Conservation (phyloP, 2,329 filamentous ascomycete species). For the Aaosphaeria arxii region DNA sequence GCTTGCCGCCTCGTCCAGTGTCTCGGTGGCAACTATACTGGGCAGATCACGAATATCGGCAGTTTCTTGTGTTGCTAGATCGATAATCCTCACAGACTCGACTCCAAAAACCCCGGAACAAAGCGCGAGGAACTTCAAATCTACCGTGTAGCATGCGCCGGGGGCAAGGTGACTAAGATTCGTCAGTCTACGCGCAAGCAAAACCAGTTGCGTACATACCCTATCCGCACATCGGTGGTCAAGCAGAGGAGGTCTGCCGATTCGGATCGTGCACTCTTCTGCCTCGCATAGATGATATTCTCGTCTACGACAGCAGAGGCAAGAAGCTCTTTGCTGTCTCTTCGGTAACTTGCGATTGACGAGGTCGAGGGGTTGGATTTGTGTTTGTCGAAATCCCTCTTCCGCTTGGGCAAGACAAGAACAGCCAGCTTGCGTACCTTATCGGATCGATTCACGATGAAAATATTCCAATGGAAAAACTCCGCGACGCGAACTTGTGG, state of each 20-base stretch:
- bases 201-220: slow-evolving; percentile 43
- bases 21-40: slow-evolving; percentile 52
- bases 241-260: slow-evolving; percentile 69
- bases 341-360: slow-evolving; percentile 31
- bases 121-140: slow-evolving; percentile 69
- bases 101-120: slow-evolving; percentile 64
- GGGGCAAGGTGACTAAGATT: slow-evolving; percentile 61
- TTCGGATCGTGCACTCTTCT: slow-evolving; percentile 63
- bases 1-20: too few species aligned
- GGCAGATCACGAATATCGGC: slow-evolving; percentile 75
- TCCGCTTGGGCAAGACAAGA: slow-evolving; percentile 63
- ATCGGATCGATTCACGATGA: slow-evolving; percentile 69
- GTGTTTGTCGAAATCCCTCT: slow-evolving; percentile 48
- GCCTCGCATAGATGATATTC: slow-evolving; percentile 68
- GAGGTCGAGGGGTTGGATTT: slow-evolving; percentile 42
- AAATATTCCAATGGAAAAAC: slow-evolving; percentile 69
- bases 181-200: too few species aligned
- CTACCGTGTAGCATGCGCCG: slow-evolving; percentile 69
- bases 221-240: slow-evolving; percentile 70
- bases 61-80: slow-evolving; percentile 71
- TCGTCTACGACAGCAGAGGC: slow-evolving; percentile 71
- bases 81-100: slow-evolving; percentile 70
- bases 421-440: slow-evolving; percentile 67
- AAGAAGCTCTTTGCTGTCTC: slow-evolving; percentile 36
- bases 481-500: slow-evolving; percentile 60